These are phyloP conservation scores for Hypoxylon rubiginosum DNA, from an alignment of 2,329 filamentous ascomycete genomes.

Conservation along the genomic window DNA sequence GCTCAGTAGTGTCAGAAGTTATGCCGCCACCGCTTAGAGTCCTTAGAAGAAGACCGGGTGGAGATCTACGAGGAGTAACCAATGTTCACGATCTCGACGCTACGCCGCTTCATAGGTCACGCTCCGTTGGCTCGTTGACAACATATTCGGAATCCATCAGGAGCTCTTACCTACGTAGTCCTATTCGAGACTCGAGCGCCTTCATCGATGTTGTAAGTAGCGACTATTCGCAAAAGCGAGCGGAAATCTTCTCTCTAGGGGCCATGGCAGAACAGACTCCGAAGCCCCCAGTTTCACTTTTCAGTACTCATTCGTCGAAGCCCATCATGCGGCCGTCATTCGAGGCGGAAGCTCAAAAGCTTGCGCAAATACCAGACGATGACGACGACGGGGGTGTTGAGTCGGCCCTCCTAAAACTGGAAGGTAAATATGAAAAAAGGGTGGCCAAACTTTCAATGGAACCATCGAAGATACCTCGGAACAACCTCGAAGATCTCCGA, in stretches of 20 bases:
- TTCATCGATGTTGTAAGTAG: constrained; percentile 62
- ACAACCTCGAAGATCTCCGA: constrained; percentile 41
- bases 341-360: constrained; percentile 86
- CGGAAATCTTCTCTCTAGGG: constrained; percentile 69
- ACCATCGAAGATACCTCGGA: constrained; percentile 45
- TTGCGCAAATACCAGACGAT: constrained; percentile 90
- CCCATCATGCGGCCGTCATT: constrained; percentile 81
- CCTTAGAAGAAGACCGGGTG: constrained; percentile 79
- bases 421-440: constrained; percentile 82
- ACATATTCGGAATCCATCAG: constrained; percentile 72
- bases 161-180: constrained; percentile 67
- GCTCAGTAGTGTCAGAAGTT: constrained; percentile 62
- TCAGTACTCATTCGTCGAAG: constrained; percentile 73
- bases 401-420: constrained; percentile 90
- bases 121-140: constrained; percentile 71
- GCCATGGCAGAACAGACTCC: constrained; percentile 66
- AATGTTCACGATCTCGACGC: constrained; percentile 73
- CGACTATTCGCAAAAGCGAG: constrained; percentile 58
- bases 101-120: constrained; percentile 64
- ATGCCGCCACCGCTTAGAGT: constrained; percentile 70
- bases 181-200: constrained; percentile 55
- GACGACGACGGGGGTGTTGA: constrained; percentile 89
- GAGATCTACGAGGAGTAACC: constrained; percentile 77
- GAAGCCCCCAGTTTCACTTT: constrained; percentile 65
- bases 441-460: constrained; percentile 58